Conservation (phyloP, 2,329 filamentous ascomycete genomes). For the Diaporthe helianthi region DNA sequence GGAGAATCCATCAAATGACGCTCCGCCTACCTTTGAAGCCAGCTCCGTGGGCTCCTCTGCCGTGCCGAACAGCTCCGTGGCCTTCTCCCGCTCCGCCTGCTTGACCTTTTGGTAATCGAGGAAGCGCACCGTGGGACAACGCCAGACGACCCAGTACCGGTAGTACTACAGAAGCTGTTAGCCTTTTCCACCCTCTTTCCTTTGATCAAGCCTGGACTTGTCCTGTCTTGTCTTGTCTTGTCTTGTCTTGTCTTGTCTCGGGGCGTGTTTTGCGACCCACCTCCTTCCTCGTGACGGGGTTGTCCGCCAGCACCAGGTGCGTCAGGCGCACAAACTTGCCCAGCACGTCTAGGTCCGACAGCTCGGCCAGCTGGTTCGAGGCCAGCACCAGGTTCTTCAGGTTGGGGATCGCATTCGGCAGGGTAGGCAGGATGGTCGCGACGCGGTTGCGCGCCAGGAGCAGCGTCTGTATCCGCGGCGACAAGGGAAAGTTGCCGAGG, state of each 20-base stretch:
- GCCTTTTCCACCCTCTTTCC: neutral
- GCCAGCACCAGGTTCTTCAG: conserved; percentile 83
- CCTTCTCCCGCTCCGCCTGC: conserved; percentile 78
- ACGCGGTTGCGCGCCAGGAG: conserved; percentile 91
- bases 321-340: conserved; percentile 72
- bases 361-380: conserved; percentile 80
- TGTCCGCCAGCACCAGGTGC: conserved; percentile 83
- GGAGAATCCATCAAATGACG: neutral
- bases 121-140: conserved; percentile 83
- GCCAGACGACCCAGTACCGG: conserved; percentile 89
- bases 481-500: conserved; percentile 91
- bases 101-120: conserved; percentile 94
- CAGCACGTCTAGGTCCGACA: conserved; percentile 88
- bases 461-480: conserved; percentile 84
- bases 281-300: conserved; percentile 92
- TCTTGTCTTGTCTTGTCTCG: too few relatives aligned
- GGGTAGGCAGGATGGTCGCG: conserved; percentile 76
- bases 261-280: conserved; percentile 63
- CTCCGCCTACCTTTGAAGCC: conserved; percentile 67
- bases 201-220: neutral
- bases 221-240: too few relatives aligned
- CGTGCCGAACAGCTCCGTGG: conserved; percentile 84
- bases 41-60: conserved; percentile 78
- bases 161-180: conserved; percentile 70
- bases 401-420: conserved; percentile 80